Percentiles rank a stretch among this genome's conserved stretches.
phyloP scores from a whole-genome alignment of 225 moss, liverwort and hornwort genomes.

The Bryoerythrophyllum caledonicum region DNA sequence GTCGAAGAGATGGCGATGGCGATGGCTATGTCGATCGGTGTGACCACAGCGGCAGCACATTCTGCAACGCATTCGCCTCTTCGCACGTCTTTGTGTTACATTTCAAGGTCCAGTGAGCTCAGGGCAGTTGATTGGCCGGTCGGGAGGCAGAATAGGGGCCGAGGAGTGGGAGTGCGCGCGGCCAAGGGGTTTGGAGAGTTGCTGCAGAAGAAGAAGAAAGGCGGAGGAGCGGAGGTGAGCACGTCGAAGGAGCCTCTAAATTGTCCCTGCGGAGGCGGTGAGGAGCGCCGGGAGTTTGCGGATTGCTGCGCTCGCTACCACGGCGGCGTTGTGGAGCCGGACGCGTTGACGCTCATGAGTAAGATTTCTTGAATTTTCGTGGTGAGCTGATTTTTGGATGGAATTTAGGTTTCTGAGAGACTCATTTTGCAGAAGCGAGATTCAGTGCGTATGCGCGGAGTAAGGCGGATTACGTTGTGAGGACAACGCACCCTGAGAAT shows the following conservation, averaged over 20 bases:
- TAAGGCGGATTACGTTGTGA: conserved; percentile 71
- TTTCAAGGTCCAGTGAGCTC: conserved; percentile 20
- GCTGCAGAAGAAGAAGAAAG: conserved; percentile 52
- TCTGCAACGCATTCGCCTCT: not conserved
- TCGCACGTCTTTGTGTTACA: conserved; percentile 10
- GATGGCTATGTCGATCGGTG: conserved; percentile 20
- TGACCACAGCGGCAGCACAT: conserved; percentile 2
- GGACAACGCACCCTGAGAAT: conserved; percentile 74
- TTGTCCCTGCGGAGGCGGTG: conserved; percentile 84
- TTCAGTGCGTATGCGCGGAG: conserved; percentile 75
- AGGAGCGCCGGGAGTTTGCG: conserved; percentile 46
- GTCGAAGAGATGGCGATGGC: not conserved
- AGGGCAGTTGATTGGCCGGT: not conserved
- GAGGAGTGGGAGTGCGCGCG: conserved; percentile 38
- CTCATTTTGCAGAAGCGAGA: conserved; percentile 53
- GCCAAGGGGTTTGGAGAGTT: conserved; percentile 72
- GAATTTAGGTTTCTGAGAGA: conserved; percentile 12
- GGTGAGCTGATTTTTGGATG: not conserved
- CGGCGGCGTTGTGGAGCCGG: conserved; percentile 72
- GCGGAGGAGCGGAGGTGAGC: conserved; percentile 27
- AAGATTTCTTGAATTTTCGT: conserved; percentile 16
- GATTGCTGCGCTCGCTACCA: conserved; percentile 72
- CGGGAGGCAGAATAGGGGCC: conserved; percentile 13
- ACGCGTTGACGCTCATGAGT: conserved; percentile 77
- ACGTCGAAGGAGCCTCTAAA: conserved; percentile 28